phyloP scores from a whole-genome alignment of 345 rosid species.

The Salix caprea region DNA sequence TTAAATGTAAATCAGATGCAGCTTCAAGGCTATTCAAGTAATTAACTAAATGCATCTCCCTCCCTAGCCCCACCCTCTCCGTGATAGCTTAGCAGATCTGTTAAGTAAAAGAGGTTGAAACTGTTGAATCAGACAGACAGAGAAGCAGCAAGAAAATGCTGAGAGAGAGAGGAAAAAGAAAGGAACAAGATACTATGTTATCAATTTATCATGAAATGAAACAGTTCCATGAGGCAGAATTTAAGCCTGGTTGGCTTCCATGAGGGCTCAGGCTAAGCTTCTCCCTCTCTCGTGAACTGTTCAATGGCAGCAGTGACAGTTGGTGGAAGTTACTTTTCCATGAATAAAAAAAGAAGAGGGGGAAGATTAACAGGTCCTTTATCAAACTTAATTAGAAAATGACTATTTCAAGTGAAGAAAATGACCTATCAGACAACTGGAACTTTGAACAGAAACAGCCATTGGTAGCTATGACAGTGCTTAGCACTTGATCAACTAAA shows the following conservation, averaged over 20 bases:
- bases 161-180: background rate
- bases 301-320: constrained; percentile 23
- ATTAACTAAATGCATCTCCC: constrained; percentile 6
- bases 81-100: constrained; percentile 18
- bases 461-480: background rate
- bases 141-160: constrained; percentile 1
- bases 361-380: background rate
- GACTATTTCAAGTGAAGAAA: constrained; percentile 9
- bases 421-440: constrained; percentile 16
- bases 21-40: background rate
- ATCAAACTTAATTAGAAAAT: constrained; percentile 7
- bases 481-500: background rate
- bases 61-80: background rate
- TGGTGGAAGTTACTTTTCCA: constrained; percentile 25
- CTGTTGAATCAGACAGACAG: background rate
- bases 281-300: background rate
- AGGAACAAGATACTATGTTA: background rate
- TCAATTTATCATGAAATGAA: constrained; percentile 1
- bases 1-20: constrained; percentile 13
- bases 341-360: background rate
- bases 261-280: background rate
- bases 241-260: background rate
- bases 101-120: constrained; percentile 15
- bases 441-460: constrained; percentile 13
- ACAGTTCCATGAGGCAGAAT: background rate